These are phyloP conservation scores for Alternaria dauci DNA, from an alignment of 2,329 filamentous ascomycete genomes.

Conservation along the genomic window DNA sequence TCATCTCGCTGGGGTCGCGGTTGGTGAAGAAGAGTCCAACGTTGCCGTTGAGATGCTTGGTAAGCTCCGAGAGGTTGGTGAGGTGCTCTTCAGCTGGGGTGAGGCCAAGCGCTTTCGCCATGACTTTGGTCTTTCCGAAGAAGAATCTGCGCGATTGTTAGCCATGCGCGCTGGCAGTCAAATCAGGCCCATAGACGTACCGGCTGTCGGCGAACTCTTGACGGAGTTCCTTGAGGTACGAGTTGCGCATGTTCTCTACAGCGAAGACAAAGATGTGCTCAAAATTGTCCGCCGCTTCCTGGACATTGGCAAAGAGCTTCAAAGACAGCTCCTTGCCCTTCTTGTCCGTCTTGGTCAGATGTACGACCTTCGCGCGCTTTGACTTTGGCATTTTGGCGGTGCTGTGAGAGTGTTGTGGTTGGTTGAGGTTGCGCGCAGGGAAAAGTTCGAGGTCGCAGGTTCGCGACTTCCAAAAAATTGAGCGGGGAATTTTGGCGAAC, in stretches of 20 bases:
- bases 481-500: slow-evolving; percentile 47
- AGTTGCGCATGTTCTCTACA: slow-evolving; percentile 98
- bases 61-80: slow-evolving; percentile 76
- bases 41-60: slow-evolving; percentile 76
- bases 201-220: slow-evolving; percentile 84
- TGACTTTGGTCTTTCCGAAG: slow-evolving; percentile 99
- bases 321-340: slow-evolving; percentile 92
- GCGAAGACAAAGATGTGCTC: slow-evolving; percentile 92
- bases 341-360: slow-evolving; percentile 90
- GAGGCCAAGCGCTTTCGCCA: slow-evolving; percentile 90
- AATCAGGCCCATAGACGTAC: slow-evolving; percentile 59
- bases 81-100: slow-evolving; percentile 80
- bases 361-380: slow-evolving; percentile 87
- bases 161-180: background rate
- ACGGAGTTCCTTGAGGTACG: slow-evolving; percentile 89
- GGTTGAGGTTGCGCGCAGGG: slow-evolving; percentile 17
- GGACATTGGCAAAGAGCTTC: slow-evolving; percentile 86
- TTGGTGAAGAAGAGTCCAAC: slow-evolving; percentile 93
- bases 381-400: slow-evolving; percentile 85
- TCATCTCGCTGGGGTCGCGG: slow-evolving; percentile 71
- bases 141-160: slow-evolving; percentile 71
- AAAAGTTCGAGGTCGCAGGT: slow-evolving; percentile 37
- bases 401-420: slow-evolving; percentile 22
- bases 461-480: slow-evolving; percentile 30
- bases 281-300: slow-evolving; percentile 83